Conservation (phyloP, 331 rosid genomes). For the Dryas integrifolia region DNA sequence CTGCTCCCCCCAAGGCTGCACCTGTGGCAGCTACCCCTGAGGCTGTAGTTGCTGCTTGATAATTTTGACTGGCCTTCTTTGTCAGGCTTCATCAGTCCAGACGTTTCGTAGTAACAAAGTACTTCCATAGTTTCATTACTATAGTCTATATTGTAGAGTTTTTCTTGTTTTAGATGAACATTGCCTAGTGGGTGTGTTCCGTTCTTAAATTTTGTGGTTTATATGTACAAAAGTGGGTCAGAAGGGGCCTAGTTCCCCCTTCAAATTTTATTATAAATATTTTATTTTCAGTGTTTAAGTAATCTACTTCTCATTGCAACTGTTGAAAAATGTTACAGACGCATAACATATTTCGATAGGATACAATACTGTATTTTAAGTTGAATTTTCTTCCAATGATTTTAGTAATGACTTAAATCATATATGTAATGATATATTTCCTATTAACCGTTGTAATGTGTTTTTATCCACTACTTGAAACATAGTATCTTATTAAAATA, state of each 20-base stretch:
- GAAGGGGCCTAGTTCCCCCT: background rate
- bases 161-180: background rate
- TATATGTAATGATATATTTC: no score
- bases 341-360: no score
- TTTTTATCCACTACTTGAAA: no score
- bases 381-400: no score
- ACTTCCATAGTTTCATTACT: background rate
- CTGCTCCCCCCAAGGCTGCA: slow-evolving; percentile 10
- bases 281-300: background rate
- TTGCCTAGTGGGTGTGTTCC: background rate
- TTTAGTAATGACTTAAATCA: no score
- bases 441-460: no score
- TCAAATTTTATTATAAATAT: background rate
- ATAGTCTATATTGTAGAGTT: background rate
- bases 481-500: no score
- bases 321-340: no score
- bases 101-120: background rate
- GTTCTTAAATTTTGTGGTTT: background rate
- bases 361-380: no score
- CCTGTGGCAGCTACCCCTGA: slow-evolving; percentile 10
- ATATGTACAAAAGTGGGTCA: background rate
- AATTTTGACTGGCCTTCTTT: background rate
- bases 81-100: background rate
- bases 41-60: slow-evolving; percentile 28
- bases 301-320: background rate